Base-by-base conservation (phyloP, 352 stramenopile genomes). In the Elongisporangium anandrum region DNA sequence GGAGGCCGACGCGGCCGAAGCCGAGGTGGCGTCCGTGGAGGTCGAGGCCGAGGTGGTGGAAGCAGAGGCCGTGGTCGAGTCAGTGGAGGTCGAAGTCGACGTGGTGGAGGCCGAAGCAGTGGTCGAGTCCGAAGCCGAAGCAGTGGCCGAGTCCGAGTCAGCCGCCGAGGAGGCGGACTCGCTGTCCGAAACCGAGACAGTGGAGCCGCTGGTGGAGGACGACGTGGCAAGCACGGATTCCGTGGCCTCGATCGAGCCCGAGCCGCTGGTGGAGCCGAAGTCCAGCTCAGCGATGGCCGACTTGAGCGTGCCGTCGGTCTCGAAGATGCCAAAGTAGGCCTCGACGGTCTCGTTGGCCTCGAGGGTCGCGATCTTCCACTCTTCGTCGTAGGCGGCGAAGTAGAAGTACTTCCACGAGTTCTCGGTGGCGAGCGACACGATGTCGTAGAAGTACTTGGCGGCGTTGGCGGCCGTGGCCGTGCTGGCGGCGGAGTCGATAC, bases 371-470 rank as follows among this genome's bases (percentile, higher is more conserved):
- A 71, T 57, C 64, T 88, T 88, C 81, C 81, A 91, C 41, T 67
- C 53, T 54, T 83, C 72, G 26, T 91, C 81, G 23, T 88, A 89
- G 9, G 71, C 78, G 45, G 73, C 71, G 56, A 89, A 91, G 70
- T 88, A 91, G 66, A 81, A 91, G 68, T 77, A 88, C 48, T 73
- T 69, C 71, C 79, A 78, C 2, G 59, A n/a, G n/a, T 72, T 39
- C 38, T 63, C n/a, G 23, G 54, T 47, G 1, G 81, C 83, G 47
- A 85, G 65, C 3, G 65, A 20, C 50, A 70, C 63, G 50, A 92
- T 90, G 49, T 87, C 67, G n/a, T 70, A 54, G 19, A 92, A 74
- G 63, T 88, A 92, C 23, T 47, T 69, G 52, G 65, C 70, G 3
- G 81, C 77, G 21, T 82, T 92, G 9, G 26, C 55, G 0, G 62